These are phyloP conservation scores for Thraustotheca clavata DNA, from an alignment of 352 stramenopile genomes.

Conservation along the genomic window DNA sequence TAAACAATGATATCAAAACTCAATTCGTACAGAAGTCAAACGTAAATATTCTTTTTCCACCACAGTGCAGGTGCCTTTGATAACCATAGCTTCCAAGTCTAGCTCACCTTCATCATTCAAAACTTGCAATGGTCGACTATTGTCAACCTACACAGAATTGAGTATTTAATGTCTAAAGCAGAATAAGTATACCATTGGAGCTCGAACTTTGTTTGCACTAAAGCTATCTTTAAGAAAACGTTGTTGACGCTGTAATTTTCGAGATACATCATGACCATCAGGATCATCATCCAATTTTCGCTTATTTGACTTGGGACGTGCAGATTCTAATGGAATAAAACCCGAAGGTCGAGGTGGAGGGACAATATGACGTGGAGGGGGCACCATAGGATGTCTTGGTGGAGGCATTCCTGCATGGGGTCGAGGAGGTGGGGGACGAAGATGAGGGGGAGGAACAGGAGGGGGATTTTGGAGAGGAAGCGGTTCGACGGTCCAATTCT, in stretches of 20 bases:
- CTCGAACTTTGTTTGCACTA: slow-evolving; percentile 52
- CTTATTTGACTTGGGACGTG: slow-evolving; percentile 51
- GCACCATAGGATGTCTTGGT: slow-evolving; percentile 10
- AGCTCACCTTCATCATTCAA: slow-evolving; percentile 72
- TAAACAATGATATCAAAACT: background rate
- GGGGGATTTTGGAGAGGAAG: slow-evolving; percentile 37
- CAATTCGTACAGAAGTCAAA: slow-evolving; percentile 73
- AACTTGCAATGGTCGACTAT: slow-evolving; percentile 37
- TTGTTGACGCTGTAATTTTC: slow-evolving; percentile 66
- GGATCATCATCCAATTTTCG: slow-evolving; percentile 44
- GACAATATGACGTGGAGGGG: background rate
- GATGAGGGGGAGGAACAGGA: background rate
- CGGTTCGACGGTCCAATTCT: slow-evolving; percentile 70
- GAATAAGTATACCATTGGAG: slow-evolving; percentile 30
- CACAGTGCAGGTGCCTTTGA: slow-evolving; percentile 91
- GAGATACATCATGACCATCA: slow-evolving; percentile 36
- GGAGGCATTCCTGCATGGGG: slow-evolving; percentile 4
- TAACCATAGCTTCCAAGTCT: slow-evolving; percentile 81
- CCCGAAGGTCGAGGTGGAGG: slow-evolving; percentile 8
- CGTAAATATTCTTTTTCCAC: slow-evolving; percentile 98
- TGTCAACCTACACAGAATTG: slow-evolving; percentile 21
- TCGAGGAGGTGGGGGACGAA: slow-evolving; percentile 4
- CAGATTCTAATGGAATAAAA: slow-evolving; percentile 38
- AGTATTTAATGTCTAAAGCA: slow-evolving; percentile 32
- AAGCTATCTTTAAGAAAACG: slow-evolving; percentile 68